Evolutionary conservation across 768 basidiomycete genomes (phyloP).

Genomic region (Hericium rajendrae): DNA sequence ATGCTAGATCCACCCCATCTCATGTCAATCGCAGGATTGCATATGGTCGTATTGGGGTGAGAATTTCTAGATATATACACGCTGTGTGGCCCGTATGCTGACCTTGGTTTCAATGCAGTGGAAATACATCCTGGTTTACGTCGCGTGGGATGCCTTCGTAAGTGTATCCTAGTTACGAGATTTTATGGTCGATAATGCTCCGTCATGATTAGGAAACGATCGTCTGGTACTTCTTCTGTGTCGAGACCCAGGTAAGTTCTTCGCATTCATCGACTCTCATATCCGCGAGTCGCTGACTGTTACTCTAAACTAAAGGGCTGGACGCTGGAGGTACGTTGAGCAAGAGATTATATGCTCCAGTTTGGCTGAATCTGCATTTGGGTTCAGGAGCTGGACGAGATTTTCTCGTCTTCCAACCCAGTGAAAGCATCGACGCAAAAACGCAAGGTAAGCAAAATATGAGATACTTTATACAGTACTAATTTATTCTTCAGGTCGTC

Average conservation of each 20-base stretch:
- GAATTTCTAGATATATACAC: too few species aligned
- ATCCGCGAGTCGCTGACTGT: neutral
- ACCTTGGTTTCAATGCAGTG: neutral
- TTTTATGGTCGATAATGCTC: neutral
- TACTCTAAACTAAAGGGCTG: neutral
- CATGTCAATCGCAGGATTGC: neutral
- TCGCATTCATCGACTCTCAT: neutral
- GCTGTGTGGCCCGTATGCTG: neutral
- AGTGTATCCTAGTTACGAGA: neutral
- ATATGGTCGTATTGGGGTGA: neutral
- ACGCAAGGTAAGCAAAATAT: neutral
- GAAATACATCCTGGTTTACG: constrained; percentile 1
- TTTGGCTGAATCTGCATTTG: neutral
- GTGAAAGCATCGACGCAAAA: neutral
- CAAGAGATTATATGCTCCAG: too few species aligned
- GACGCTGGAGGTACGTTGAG: neutral
- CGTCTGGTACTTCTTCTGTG: constrained; percentile 2
- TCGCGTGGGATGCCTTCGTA: constrained; percentile 1
- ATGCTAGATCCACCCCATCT: neutral
- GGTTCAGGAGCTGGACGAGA: neutral
- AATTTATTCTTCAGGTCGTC: neutral
- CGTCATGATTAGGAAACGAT: neutral
- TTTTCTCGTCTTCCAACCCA: constrained; percentile 1
- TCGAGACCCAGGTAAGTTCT: neutral
- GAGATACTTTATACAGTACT: too few species aligned